Evolutionary conservation across 2,329 filamentous ascomycete species (phyloP), one percentile per base, ranked within the genome.

Genomic region (Ilyonectria mors-panacis): DNA sequence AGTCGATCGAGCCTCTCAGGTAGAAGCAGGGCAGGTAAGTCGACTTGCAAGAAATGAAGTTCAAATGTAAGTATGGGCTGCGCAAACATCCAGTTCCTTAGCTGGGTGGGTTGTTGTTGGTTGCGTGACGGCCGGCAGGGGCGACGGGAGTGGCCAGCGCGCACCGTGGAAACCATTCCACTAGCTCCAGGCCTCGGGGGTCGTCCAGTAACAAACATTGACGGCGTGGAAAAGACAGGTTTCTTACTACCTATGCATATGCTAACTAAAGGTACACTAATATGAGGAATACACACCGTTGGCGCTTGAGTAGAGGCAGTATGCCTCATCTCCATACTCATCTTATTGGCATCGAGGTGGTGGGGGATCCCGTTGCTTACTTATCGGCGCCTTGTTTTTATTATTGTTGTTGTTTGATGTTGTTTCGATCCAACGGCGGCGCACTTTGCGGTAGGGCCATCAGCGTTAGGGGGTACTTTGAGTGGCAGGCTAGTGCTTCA

Each of bases 141-240:
- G 51, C 35, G 45, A 56, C 23, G 21, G 39, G 45, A 45, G 47
- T 44, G 37, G 59, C 30, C 30, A 62, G 53, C 26, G 58, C 63
- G 59, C 53, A 45, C 63, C 57, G 35, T 66, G 50, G 53, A 48
- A 56, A 37, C 63, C 56, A 60, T 37, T 56, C 45, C 57, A 37
- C 57, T 65, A 65, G 62, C 55, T 56, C 59, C 45, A 51, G 47
- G 15, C 28, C 19, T 42, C 28, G 37, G 57, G 47, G 30, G 45
- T 37, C 30, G 26, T 59, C 33, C 45, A 26, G 35, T 33, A 42
- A 57, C 39, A 42, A 35, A 44, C 53, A 39, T 44, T 33, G 28
- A 15, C 35, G 33, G 23, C 47, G 47, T n/a, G 17, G 13, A 28
- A 15, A 50, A 30, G 47, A 13, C 13, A 50, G 39, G n/a, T 19